Evolutionary conservation across 306 rosid genomes (phyloP).

Genomic region (Abrus precatorius): DNA sequence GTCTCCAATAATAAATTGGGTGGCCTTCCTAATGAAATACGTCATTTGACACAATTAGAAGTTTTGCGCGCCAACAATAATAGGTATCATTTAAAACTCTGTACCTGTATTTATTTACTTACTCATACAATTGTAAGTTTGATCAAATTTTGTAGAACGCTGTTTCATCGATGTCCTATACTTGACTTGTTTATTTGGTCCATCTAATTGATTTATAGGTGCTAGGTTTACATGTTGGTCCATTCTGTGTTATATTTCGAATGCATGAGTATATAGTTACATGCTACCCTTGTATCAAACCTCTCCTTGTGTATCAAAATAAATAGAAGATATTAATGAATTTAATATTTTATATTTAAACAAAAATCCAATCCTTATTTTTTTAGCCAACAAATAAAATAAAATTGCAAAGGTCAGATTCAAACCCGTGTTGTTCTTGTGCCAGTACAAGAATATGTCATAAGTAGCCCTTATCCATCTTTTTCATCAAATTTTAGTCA

Average conservation of each 20-base stretch:
- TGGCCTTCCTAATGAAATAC: constrained; percentile 77
- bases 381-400: neutral
- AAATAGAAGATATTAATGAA: constrained; percentile 5
- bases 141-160: neutral
- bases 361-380: neutral
- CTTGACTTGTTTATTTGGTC: constrained; percentile 23
- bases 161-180: neutral
- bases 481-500: constrained; percentile 19
- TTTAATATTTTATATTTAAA: neutral
- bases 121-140: constrained; percentile 26
- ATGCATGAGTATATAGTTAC: neutral
- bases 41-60: constrained; percentile 70
- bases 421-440: neutral
- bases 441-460: constrained; percentile 5
- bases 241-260: neutral
- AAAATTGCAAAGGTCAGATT: neutral
- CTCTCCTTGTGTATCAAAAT: neutral
- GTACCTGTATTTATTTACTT: constrained; percentile 21
- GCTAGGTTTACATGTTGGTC: constrained; percentile 33
- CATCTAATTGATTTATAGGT: constrained; percentile 22
- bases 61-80: constrained; percentile 74
- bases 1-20: constrained; percentile 74
- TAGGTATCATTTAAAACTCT: constrained; percentile 61
- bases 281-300: neutral
- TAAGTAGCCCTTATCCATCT: constrained; percentile 25